Percentiles rank a stretch among this genome's conserved stretches.
These are phyloP conservation scores for Straminergon stramineum DNA, from an alignment of 225 moss, liverwort and hornwort species.

Conservation along the genomic window DNA sequence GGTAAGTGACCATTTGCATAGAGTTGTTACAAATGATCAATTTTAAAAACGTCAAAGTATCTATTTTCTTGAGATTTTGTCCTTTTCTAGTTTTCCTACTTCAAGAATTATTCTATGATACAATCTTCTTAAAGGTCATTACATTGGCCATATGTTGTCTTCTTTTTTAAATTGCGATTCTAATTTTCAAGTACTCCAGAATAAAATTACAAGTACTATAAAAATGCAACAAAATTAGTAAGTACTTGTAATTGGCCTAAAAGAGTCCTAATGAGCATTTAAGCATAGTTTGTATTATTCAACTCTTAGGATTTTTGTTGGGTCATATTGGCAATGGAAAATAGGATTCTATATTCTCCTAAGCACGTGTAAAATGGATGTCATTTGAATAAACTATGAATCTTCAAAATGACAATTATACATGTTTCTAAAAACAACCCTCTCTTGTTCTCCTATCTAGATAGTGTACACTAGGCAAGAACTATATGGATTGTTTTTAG, in stretches of 20 bases:
- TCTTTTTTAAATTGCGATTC: neutral
- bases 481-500: too few species aligned
- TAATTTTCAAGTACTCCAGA: neutral
- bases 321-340: neutral
- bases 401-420: neutral
- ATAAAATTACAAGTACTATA: neutral
- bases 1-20: neutral
- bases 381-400: neutral
- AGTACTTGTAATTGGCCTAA: neutral
- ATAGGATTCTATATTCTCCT: neutral
- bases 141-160: too few species aligned
- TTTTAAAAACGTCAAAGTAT: neutral
- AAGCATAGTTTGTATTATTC: neutral
- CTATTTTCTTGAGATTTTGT: neutral
- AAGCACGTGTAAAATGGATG: neutral
- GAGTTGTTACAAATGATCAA: neutral
- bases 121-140: neutral
- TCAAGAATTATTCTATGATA: neutral
- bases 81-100: neutral
- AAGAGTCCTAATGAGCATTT: too few species aligned
- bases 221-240: accelerated
- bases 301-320: neutral
- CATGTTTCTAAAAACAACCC: accelerated
- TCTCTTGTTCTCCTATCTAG: accelerated
- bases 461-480: accelerated